Percentiles rank a stretch among this genome's conserved stretches.
Evolutionary conservation across 2,329 filamentous ascomycete species (phyloP).

Genomic region (Exophiala sp.): DNA sequence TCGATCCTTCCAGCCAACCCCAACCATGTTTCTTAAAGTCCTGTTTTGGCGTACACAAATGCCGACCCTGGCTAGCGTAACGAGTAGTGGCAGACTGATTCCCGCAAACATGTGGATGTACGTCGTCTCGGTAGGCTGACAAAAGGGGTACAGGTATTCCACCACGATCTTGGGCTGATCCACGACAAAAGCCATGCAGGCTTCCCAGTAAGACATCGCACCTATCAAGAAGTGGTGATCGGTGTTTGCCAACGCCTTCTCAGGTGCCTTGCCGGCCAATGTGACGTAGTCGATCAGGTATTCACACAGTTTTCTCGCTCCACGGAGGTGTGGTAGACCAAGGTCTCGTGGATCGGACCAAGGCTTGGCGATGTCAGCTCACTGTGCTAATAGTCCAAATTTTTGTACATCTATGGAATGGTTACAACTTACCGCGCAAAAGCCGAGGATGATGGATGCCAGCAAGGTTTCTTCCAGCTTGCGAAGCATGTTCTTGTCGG

Average conservation of each 20-base stretch:
- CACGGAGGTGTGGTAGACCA: conserved; percentile 14
- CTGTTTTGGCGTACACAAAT: conserved; percentile 17
- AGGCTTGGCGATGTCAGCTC: conserved; percentile 10
- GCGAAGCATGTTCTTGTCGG: conserved; percentile 12
- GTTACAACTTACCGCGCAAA: conserved; percentile 13
- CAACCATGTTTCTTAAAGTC: conserved; percentile 13
- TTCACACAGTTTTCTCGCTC: conserved; percentile 15
- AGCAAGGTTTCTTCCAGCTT: conserved; percentile 15
- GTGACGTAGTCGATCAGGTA: conserved; percentile 14
- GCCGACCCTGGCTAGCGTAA: conserved; percentile 13
- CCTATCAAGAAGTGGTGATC: conserved; percentile 17
- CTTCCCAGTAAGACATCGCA: conserved; percentile 17
- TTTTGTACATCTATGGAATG: neutral
- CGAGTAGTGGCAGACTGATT: conserved; percentile 16
- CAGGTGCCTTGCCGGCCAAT: conserved; percentile 10
- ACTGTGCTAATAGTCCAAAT: neutral
- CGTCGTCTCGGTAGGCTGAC: conserved; percentile 9
- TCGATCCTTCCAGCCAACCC: conserved; percentile 13
- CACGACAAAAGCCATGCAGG: conserved; percentile 17
- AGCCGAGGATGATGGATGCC: conserved; percentile 16
- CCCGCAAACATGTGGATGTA: conserved; percentile 18
- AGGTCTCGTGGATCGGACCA: conserved; percentile 18
- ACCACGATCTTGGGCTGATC: conserved; percentile 15
- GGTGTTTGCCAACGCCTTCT: conserved; percentile 13
- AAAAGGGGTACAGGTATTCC: conserved; percentile 12